Evolutionary conservation across 345 rosid species (phyloP).

Genomic region (Trapa incisa): DNA sequence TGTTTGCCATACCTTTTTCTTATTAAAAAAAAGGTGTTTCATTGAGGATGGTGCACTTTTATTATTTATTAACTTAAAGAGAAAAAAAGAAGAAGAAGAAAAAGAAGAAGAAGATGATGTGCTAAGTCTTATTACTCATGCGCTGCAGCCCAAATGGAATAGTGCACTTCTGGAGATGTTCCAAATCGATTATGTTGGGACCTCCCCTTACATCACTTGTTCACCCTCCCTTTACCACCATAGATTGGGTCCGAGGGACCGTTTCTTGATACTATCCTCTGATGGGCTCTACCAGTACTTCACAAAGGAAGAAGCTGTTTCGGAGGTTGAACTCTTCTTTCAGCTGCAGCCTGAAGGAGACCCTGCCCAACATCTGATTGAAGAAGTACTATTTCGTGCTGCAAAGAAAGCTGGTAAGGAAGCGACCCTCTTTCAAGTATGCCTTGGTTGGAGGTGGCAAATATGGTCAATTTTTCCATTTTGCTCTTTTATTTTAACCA

Average conservation of each 20-base stretch:
- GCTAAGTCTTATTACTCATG: background rate
- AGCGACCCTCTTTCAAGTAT: background rate
- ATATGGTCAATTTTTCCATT: background rate
- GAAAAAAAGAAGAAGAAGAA: no score
- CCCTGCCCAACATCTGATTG: constrained; percentile 92
- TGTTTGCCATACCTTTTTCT: background rate
- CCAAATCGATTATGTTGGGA: constrained; percentile 77
- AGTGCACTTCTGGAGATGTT: constrained; percentile 88
- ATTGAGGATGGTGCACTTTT: background rate
- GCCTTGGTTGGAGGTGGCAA: background rate
- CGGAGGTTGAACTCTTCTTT: constrained; percentile 82
- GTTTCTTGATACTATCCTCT: constrained; percentile 70
- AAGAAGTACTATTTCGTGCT: constrained; percentile 82
- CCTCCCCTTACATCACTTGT: constrained; percentile 66
- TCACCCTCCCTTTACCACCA: constrained; percentile 76
- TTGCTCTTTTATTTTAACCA: no score
- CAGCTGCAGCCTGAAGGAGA: constrained; percentile 89
- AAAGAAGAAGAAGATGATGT: background rate
- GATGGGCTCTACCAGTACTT: constrained; percentile 94
- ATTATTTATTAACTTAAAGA: no score
- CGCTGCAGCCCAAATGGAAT: constrained; percentile 82
- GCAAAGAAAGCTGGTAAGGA: constrained; percentile 89
- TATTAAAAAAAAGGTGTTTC: background rate
- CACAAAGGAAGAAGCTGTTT: constrained; percentile 85
- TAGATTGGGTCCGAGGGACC: constrained; percentile 66